Base-by-base conservation (phyloP, 495 filamentous ascomycete genomes). In the Neurospora discreta region DNA sequence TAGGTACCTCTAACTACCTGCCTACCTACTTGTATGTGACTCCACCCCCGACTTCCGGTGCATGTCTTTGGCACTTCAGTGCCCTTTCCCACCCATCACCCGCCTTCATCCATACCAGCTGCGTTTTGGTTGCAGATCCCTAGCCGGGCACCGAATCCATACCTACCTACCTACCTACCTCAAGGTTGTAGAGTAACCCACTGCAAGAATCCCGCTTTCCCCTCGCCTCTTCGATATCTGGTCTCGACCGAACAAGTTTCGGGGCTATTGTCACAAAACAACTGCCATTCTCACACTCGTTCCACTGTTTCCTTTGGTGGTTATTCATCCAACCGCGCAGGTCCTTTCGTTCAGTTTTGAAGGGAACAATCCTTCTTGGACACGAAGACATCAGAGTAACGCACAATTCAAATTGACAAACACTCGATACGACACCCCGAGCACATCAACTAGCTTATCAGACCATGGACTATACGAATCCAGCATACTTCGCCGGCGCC, bases 391-490 rank as follows among this genome's bases (percentile, higher is more conserved):
- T 30, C 52, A 65, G 52, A 6, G 23, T 26, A 36, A 30, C 52
- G 15, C 46, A 65, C 52, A 26, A 65, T 65, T 36, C 26, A 15
- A 65, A 65, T 36, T 18, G 23, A 58, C 52, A 65, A 60, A 65
- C 52, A 65, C 52, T 33, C 52, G 6, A 65, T 65, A 65, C 52
- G 15, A 65, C 18, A 65, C 52, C 13, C 52, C 15, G 52, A 65
- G 52, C 52, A 33, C 26, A 65, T 16, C 52, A 65, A 65, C 26
- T 36, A 65, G 52, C 52, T 33, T 65, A 65, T 33, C 15, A 65
- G 15, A 65, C 23, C 7, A 85, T 85, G 84, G 82, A 85, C 75
- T 86, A 81, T 75, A 79, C 81, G 33, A 74, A 81, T 68, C 68
- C 77, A 69, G 69, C 80, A 16, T 86, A 83, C 81, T 83, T 80